Evolutionary conservation across 164 flowering plant genomes (phyloP).

Genomic region (Buxus sempervirens): DNA sequence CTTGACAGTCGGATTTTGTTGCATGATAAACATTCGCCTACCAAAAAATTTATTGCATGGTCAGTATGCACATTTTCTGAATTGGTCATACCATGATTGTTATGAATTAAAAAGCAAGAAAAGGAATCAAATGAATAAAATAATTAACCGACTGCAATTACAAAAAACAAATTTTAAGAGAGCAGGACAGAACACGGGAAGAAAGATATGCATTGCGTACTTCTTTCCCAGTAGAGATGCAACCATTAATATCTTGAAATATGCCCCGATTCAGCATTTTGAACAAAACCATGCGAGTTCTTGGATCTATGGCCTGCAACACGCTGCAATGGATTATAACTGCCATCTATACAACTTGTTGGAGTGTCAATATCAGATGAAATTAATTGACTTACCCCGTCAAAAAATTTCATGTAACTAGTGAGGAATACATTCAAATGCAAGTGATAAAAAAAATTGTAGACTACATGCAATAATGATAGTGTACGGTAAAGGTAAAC

Average conservation of each 20-base stretch:
- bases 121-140: not conserved
- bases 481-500: too few species aligned
- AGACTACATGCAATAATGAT: too few species aligned
- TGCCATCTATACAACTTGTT: not conserved
- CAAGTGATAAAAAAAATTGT: too few species aligned
- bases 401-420: too few species aligned
- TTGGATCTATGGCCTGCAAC: conserved; percentile 90
- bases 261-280: conserved; percentile 91
- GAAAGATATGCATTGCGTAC: conserved; percentile 32
- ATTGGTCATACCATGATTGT: not conserved
- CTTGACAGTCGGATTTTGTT: conserved; percentile 78
- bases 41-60: not conserved
- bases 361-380: not conserved
- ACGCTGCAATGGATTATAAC: not conserved
- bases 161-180: not conserved
- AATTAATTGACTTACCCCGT: too few species aligned
- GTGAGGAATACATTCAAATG: too few species aligned
- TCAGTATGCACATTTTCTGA: not conserved
- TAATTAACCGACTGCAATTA: not conserved
- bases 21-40: conserved; percentile 99
- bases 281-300: conserved; percentile 90
- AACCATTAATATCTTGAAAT: conserved; percentile 89
- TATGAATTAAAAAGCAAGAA: not conserved
- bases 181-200: not conserved
- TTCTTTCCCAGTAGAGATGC: conserved; percentile 99